Conservation (phyloP, 2,329 filamentous ascomycete species). For the Talaromyces islandicus region DNA sequence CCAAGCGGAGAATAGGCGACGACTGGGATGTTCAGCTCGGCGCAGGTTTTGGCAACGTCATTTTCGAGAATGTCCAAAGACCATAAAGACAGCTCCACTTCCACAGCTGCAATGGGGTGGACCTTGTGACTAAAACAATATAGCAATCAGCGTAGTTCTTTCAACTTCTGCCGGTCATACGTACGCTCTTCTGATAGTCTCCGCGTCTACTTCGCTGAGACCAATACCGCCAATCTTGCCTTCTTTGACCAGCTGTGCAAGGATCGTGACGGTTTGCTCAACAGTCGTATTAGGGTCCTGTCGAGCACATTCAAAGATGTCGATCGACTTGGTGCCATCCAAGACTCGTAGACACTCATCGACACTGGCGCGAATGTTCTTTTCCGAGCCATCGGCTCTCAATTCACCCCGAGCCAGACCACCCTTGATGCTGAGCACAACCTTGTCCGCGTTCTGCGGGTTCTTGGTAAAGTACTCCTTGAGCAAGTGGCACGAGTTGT, state of each 20-base stretch:
- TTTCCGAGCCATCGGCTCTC: constrained; percentile 47
- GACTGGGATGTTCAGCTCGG: constrained; percentile 52
- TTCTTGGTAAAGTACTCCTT: constrained; percentile 58
- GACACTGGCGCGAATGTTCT: constrained; percentile 51
- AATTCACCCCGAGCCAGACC: constrained; percentile 24
- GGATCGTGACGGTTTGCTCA: constrained; percentile 39
- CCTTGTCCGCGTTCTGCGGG: constrained; percentile 57
- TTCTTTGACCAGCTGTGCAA: constrained; percentile 35
- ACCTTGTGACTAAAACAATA: constrained; percentile 22
- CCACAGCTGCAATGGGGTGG: constrained; percentile 53
- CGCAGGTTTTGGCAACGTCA: constrained; percentile 51
- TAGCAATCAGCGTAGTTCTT: neutral
- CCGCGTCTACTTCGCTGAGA: constrained; percentile 39
- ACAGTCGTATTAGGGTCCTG: constrained; percentile 49
- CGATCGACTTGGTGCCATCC: constrained; percentile 41
- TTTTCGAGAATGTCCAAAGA: constrained; percentile 53
- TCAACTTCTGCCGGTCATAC: constrained; percentile 11
- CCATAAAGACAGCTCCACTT: constrained; percentile 57
- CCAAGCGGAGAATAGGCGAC: constrained; percentile 57
- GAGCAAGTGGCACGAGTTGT: constrained; percentile 56
- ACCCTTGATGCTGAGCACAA: constrained; percentile 60
- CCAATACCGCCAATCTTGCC: constrained; percentile 41
- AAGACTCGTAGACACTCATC: constrained; percentile 51
- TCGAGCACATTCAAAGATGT: constrained; percentile 56
- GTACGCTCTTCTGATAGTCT: constrained; percentile 38